phyloP scores from a whole-genome alignment of 2,329 filamentous ascomycete genomes.

The Cytospora chrysosperma region DNA sequence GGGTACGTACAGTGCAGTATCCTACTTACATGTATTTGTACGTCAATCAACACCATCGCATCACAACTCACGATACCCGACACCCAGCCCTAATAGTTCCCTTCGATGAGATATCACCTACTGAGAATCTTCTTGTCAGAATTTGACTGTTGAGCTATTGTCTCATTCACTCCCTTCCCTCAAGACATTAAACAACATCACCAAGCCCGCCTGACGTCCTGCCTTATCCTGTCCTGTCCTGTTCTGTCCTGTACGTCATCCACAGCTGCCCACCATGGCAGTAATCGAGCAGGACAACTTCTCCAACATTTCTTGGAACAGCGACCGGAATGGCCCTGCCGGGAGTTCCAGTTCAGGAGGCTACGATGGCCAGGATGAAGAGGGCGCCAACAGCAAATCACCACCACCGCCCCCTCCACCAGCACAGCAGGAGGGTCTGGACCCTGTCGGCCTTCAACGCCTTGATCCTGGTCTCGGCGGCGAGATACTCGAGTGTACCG shows the following conservation, averaged over 20 bases:
- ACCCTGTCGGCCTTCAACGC: constrained; percentile 48
- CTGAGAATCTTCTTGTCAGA: background rate
- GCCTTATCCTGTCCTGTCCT: background rate
- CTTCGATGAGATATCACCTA: background rate
- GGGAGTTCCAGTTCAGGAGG: constrained; percentile 32
- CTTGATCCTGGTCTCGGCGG: constrained; percentile 64
- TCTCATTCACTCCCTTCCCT: background rate
- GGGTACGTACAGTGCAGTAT: background rate
- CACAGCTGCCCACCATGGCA: constrained; percentile 36
- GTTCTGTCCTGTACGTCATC: background rate
- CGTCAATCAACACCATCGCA: background rate
- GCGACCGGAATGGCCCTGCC: constrained; percentile 52
- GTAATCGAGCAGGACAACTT: constrained; percentile 68
- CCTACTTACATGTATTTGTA: background rate
- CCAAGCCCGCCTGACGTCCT: background rate
- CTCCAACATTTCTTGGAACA: constrained; percentile 77
- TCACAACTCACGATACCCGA: background rate
- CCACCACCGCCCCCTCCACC: background rate
- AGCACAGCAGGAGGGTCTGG: constrained; percentile 40
- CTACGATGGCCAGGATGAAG: constrained; percentile 16
- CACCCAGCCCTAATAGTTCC: background rate
- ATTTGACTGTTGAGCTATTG: background rate
- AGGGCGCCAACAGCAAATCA: constrained; percentile 33
- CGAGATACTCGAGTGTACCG: constrained; percentile 79
- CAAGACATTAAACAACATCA: background rate